Conservation (phyloP, 2,329 filamentous ascomycete species). For the Fusarium irregulare region DNA sequence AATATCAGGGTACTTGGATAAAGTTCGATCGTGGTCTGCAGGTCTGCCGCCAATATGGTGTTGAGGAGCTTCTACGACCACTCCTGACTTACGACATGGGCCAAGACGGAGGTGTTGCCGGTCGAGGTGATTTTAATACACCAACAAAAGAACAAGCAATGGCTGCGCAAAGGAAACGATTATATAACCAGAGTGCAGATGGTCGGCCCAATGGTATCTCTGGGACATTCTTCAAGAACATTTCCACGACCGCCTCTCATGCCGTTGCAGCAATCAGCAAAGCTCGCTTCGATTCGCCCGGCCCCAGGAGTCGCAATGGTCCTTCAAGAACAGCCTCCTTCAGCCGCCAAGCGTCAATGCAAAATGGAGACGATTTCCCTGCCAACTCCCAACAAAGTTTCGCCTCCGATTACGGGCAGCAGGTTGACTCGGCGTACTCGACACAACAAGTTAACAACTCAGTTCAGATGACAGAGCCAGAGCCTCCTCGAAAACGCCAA, state of each 20-base stretch:
- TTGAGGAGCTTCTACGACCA: constrained; percentile 80
- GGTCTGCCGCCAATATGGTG: constrained; percentile 84
- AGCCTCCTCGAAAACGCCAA: constrained; percentile 86
- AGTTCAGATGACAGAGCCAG: constrained; percentile 60
- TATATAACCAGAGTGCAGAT: constrained; percentile 80
- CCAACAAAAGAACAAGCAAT: constrained; percentile 99
- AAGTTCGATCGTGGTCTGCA: constrained; percentile 91
- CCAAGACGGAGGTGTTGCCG: constrained; percentile 77
- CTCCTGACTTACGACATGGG: constrained; percentile 85
- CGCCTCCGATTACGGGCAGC: constrained; percentile 79
- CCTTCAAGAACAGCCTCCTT: constrained; percentile 76
- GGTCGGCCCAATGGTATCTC: constrained; percentile 73
- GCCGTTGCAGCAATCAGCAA: constrained; percentile 97
- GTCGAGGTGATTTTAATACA: constrained; percentile 84
- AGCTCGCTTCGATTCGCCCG: constrained; percentile 90
- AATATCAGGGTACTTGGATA: constrained; percentile 99
- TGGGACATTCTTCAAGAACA: constrained; percentile 97
- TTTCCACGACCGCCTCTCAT: constrained; percentile 90
- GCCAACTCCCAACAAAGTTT: constrained; percentile 87
- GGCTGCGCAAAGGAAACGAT: constrained; percentile 91
- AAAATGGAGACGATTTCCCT: constrained; percentile 75
- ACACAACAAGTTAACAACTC: constrained; percentile 63
- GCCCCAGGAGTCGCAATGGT: constrained; percentile 72
- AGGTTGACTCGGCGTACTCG: constrained; percentile 76
- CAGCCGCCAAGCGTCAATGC: constrained; percentile 76